Conservation (phyloP, 257 asterid species). For the Datura wrightii region DNA sequence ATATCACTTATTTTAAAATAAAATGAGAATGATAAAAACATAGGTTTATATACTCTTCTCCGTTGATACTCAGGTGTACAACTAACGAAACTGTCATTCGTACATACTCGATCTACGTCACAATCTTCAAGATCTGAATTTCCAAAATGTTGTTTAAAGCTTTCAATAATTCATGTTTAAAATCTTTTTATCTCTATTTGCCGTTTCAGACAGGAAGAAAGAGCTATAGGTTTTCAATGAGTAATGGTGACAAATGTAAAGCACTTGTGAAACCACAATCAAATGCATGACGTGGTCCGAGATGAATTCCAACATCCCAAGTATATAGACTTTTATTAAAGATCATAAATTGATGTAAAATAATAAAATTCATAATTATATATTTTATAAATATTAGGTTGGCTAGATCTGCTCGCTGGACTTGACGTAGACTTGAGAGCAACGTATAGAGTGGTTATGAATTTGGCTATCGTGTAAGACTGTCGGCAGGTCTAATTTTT, state of each 20-base stretch:
- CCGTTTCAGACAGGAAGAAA: neutral
- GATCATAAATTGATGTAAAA: too few species aligned
- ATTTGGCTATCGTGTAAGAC: neutral
- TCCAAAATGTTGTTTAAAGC: neutral
- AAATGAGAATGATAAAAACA: too few species aligned
- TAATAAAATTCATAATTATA: too few species aligned
- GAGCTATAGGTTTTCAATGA: neutral
- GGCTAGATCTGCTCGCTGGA: too few species aligned
- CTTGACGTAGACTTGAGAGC: neutral
- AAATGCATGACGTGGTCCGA: neutral
- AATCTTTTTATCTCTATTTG: neutral
- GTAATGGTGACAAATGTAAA: neutral
- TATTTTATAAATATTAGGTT: too few species aligned
- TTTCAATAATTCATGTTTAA: neutral
- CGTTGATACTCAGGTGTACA: neutral
- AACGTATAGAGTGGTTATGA: neutral
- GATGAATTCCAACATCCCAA: too few species aligned
- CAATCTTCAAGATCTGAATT: neutral
- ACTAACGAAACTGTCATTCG: neutral
- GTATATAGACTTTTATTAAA: too few species aligned
- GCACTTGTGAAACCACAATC: neutral
- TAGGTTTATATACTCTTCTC: neutral
- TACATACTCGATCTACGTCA: neutral
- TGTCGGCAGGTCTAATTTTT: neutral
- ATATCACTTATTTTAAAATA: too few species aligned